phyloP scores from a whole-genome alignment of 176 grass and related monocot genomes.

The Oryza coarctata region DNA sequence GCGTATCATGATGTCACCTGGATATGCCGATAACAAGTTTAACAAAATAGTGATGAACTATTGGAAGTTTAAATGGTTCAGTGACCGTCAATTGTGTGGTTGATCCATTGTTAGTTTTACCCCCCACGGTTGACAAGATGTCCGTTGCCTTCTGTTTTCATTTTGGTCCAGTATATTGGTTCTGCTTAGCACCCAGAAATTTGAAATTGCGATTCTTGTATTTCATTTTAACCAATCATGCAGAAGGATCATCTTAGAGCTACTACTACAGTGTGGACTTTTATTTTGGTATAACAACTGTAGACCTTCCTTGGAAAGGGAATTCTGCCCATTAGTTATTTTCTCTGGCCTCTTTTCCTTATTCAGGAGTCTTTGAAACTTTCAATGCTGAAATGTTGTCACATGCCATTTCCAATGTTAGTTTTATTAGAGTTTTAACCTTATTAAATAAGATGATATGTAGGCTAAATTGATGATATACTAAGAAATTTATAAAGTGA shows the following conservation, averaged over 20 bases:
- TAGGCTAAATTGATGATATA: no score
- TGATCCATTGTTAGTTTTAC: neutral
- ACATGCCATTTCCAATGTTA: no score
- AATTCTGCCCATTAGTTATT: no score
- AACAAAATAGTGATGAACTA: slow-evolving; percentile 1
- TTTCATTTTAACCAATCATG: neutral
- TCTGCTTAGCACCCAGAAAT: neutral
- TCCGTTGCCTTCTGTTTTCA: neutral
- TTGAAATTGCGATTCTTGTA: neutral
- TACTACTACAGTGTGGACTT: no score
- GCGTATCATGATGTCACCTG: neutral
- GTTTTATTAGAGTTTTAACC: no score
- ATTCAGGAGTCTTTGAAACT: neutral
- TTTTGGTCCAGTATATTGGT: neutral
- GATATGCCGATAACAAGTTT: neutral
- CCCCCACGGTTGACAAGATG: neutral
- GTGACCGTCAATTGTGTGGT: neutral
- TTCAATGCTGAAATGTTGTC: slow-evolving; percentile 3
- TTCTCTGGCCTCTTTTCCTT: neutral
- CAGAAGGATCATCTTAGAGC: no score
- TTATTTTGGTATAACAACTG: no score
- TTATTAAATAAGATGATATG: no score
- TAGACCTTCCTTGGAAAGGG: no score
- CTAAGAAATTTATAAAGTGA: no score
- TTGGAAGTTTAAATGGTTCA: neutral